A percentile compares a stretch with the other conserved stretches of the same genome.
phyloP scores from a whole-genome alignment of 176 grass and related monocot species.

The Rhynchospora pubera region DNA sequence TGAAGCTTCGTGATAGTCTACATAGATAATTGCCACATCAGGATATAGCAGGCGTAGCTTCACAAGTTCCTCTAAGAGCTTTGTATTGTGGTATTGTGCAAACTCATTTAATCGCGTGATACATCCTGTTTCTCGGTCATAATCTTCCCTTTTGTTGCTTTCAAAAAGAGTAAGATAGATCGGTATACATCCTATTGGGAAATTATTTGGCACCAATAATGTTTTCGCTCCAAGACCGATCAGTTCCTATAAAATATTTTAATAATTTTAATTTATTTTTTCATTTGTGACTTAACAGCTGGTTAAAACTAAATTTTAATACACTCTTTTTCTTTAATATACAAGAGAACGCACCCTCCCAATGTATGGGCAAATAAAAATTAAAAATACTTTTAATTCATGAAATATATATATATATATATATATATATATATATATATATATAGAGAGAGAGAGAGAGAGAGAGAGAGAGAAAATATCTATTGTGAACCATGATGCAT shows the following conservation, averaged over 20 bases:
- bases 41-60: conserved; percentile 43
- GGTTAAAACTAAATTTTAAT: no score
- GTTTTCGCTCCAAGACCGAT: conserved; percentile 65
- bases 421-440: no score
- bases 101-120: conserved; percentile 75
- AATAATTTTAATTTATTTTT: no score
- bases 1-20: conserved; percentile 64
- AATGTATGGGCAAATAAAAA: no score
- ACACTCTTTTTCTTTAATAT: no score
- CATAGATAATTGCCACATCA: conserved; percentile 51
- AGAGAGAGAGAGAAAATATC: no score
- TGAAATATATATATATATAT: no score
- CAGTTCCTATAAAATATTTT: conserved; percentile 39
- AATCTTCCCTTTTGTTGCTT: conserved; percentile 52
- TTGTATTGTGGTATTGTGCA: conserved; percentile 57
- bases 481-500: no score
- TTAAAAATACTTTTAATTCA: no score
- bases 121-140: conserved; percentile 70
- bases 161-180: conserved; percentile 52
- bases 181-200: conserved; percentile 75
- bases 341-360: no score
- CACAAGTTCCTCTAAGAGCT: conserved; percentile 41
- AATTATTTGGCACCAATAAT: conserved; percentile 72
- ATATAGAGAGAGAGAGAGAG: no score
- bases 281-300: no score